Evolutionary conservation across 805 yeast species (phyloP).

Genomic region (Vanderwaltozyma verrucispora): DNA sequence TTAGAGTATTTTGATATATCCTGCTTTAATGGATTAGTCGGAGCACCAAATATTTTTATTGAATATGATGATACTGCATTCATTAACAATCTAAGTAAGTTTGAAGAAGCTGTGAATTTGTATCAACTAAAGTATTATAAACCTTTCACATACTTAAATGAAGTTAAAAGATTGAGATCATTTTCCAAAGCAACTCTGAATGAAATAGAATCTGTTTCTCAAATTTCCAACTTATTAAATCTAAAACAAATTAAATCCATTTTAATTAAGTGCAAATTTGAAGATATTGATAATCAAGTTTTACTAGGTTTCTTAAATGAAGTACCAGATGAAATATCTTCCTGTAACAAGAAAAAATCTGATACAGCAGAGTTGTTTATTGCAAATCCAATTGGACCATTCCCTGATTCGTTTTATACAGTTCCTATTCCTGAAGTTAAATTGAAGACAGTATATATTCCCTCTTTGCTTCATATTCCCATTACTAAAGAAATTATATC

Average conservation of each 20-base stretch:
- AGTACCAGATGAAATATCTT: background rate
- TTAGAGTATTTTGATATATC: background rate
- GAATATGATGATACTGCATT: background rate
- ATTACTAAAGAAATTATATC: background rate
- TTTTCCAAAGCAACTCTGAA: background rate
- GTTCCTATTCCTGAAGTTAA: background rate
- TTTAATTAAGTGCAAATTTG: background rate
- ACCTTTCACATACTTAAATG: slow-evolving; percentile 1
- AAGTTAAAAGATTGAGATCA: slow-evolving; percentile 1
- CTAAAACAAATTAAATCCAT: background rate
- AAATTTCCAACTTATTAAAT: background rate
- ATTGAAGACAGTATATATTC: background rate
- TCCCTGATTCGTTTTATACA: background rate
- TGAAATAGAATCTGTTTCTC: background rate
- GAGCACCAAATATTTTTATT: background rate
- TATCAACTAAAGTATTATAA: background rate
- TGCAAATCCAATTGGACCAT: background rate
- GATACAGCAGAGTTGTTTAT: background rate
- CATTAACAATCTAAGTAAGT: background rate
- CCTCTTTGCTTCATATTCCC: background rate
- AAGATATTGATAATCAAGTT: background rate
- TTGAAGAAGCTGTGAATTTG: background rate
- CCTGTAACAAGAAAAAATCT: too few species aligned
- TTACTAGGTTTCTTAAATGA: background rate
- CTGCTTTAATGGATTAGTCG: background rate